Evolutionary conservation across 2,329 filamentous ascomycete genomes (phyloP).

Genomic region (Orbilia oligospora): DNA sequence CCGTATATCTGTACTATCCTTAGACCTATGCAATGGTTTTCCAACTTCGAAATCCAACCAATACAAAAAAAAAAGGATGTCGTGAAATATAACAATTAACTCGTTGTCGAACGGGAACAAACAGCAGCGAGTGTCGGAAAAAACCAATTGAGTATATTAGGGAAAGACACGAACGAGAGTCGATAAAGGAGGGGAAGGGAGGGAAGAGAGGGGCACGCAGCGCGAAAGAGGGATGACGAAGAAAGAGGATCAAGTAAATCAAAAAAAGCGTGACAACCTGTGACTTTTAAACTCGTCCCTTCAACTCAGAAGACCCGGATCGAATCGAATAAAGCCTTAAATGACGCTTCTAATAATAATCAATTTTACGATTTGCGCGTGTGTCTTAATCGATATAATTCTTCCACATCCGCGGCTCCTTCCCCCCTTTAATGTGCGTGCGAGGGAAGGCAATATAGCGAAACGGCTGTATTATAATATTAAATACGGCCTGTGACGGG

Average conservation of each 20-base stretch:
- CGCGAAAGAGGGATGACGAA: conserved; percentile 35
- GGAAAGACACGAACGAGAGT: conserved; percentile 48
- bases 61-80: conserved; percentile 38
- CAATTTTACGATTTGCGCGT: conserved; percentile 61
- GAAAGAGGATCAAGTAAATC: conserved; percentile 12
- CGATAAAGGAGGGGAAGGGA: conserved; percentile 27
- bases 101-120: conserved; percentile 30
- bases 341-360: conserved; percentile 59
- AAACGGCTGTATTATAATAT: conserved; percentile 52
- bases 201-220: conserved; percentile 29
- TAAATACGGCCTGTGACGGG: conserved; percentile 47
- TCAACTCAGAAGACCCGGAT: conserved; percentile 38
- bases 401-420: conserved; percentile 55
- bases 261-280: conserved; percentile 42
- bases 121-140: conserved; percentile 44
- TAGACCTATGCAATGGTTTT: conserved; percentile 24
- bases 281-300: conserved; percentile 48
- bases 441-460: conserved; percentile 49
- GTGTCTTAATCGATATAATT: conserved; percentile 49
- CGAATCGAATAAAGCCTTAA: conserved; percentile 51
- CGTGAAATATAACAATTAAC: conserved; percentile 50
- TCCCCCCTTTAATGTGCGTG: conserved; percentile 57
- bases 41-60: conserved; percentile 41
- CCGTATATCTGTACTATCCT: conserved; percentile 45
- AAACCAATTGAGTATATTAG: conserved; percentile 42